phyloP scores from a whole-genome alignment of 306 rosid species.

The Trifolium dubium region DNA sequence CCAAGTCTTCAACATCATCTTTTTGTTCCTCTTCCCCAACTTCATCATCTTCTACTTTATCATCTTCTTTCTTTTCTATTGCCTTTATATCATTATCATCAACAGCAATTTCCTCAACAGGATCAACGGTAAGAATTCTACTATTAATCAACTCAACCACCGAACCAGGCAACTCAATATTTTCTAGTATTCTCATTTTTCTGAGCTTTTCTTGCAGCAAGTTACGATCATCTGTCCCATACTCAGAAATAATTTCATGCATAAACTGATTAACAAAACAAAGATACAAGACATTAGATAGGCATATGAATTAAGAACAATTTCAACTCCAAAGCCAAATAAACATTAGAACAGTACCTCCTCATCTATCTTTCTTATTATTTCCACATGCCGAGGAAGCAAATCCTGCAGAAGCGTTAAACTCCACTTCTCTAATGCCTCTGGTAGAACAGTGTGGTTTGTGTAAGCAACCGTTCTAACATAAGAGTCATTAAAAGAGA shows the following conservation, averaged over 20 bases:
- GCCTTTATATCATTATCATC: conserved; percentile 48
- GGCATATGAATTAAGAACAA: conserved; percentile 32
- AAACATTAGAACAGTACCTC: conserved; percentile 56
- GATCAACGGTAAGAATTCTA: conserved; percentile 38
- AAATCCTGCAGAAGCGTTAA: conserved; percentile 74
- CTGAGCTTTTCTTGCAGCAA: conserved; percentile 64
- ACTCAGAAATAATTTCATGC: conserved; percentile 65
- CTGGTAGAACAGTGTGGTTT: conserved; percentile 95
- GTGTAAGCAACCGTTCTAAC: conserved; percentile 91
- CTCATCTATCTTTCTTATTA: conserved; percentile 77
- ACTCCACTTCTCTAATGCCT: conserved; percentile 98
- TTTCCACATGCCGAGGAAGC: conserved; percentile 93
- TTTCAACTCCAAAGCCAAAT: conserved; percentile 27
- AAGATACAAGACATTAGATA: conserved; percentile 28
- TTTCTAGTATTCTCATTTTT: conserved; percentile 87
- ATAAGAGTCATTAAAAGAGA: conserved; percentile 37
- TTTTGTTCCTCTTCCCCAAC: conserved; percentile 13
- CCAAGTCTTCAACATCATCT: conserved; percentile 45
- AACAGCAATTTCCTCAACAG: conserved; percentile 47
- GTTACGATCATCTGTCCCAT: conserved; percentile 64
- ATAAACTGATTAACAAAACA: conserved; percentile 62
- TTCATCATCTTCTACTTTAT: conserved; percentile 18
- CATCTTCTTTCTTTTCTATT: conserved; percentile 20
- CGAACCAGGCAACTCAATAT: conserved; percentile 76
- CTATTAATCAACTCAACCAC: conserved; percentile 55